These are phyloP conservation scores for Pseudognaphalium luteoalbum DNA, from an alignment of 129 eudicot genomes.

Conservation along the genomic window DNA sequence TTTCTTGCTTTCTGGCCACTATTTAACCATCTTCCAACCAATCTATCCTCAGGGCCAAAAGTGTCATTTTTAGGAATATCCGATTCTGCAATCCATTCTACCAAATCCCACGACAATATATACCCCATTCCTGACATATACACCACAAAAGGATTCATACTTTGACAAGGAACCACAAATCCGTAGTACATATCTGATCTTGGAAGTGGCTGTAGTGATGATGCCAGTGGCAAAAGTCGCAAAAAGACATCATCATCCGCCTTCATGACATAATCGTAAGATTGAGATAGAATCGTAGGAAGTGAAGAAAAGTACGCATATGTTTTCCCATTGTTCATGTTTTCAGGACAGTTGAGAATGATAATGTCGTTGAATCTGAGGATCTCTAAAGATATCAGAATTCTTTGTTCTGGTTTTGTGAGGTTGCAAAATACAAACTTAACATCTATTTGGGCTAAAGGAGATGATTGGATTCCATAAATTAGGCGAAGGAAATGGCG, in stretches of 20 bases:
- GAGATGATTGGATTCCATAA: slow-evolving; percentile 62
- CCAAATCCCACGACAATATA: slow-evolving; percentile 68
- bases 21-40: slow-evolving; percentile 66
- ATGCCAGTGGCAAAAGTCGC: slow-evolving; percentile 51
- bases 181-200: slow-evolving; percentile 68
- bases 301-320: slow-evolving; percentile 69
- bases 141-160: slow-evolving; percentile 66
- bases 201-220: slow-evolving; percentile 53
- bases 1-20: slow-evolving; percentile 53
- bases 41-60: slow-evolving; percentile 70
- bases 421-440: slow-evolving; percentile 76
- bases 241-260: slow-evolving; percentile 78
- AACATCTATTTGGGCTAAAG: slow-evolving; percentile 51
- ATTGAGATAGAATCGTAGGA: slow-evolving; percentile 50
- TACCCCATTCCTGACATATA: slow-evolving; percentile 92
- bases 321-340: slow-evolving; percentile 79
- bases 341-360: slow-evolving; percentile 63
- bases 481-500: slow-evolving; percentile 86
- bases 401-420: slow-evolving; percentile 64
- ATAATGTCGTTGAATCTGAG: slow-evolving; percentile 63
- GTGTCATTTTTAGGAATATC: slow-evolving; percentile 50
- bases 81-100: slow-evolving; percentile 61
- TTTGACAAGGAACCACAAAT: slow-evolving; percentile 74
- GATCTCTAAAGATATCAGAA: slow-evolving; percentile 55
- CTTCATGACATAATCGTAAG: slow-evolving; percentile 72